A percentile compares a stretch with the other conserved stretches of the same genome.
Conservation (phyloP, 306 rosid genomes). For the Herpetospermum pedunculosum region DNA sequence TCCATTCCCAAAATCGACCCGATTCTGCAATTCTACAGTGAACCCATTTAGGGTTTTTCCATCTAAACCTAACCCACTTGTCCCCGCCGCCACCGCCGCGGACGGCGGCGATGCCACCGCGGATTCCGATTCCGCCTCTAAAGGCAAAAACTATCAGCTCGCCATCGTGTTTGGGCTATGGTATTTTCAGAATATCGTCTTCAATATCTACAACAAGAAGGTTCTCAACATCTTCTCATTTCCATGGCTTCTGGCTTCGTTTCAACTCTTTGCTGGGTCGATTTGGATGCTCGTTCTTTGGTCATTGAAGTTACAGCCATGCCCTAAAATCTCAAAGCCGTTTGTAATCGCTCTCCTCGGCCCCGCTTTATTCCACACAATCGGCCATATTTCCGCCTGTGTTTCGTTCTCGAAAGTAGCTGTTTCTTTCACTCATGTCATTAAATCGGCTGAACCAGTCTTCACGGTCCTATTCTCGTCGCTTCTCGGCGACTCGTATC, state of each 20-base stretch:
- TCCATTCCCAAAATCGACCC: constrained; percentile 18
- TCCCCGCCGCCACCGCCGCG: constrained; percentile 33
- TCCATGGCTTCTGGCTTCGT: constrained; percentile 95
- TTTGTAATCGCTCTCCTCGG: constrained; percentile 75
- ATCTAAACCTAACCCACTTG: constrained; percentile 24
- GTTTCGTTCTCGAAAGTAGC: constrained; percentile 93
- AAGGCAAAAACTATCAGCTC: constrained; percentile 38
- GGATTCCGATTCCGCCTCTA: constrained; percentile 25
- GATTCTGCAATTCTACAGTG: constrained; percentile 14
- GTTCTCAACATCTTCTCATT: constrained; percentile 60
- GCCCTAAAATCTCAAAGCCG: constrained; percentile 66
- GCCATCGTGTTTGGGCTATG: constrained; percentile 69
- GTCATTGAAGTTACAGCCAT: constrained; percentile 71
- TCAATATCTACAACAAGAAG: constrained; percentile 90
- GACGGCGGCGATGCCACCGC: constrained; percentile 22
- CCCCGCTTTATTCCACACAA: constrained; percentile 91
- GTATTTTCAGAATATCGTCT: constrained; percentile 85
- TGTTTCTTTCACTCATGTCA: constrained; percentile 94
- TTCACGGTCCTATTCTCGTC: constrained; percentile 75
- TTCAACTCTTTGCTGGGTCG: constrained; percentile 86
- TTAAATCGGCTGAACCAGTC: constrained; percentile 86
- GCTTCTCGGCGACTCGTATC: constrained; percentile 61
- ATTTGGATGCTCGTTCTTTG: constrained; percentile 75
- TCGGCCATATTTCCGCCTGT: constrained; percentile 94
- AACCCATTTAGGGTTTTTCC: constrained; percentile 20